Percentiles rank a stretch among this genome's conserved stretches.
These are phyloP conservation scores for Ottelia alismoides DNA, from an alignment of 106 monocot species.

Conservation along the genomic window DNA sequence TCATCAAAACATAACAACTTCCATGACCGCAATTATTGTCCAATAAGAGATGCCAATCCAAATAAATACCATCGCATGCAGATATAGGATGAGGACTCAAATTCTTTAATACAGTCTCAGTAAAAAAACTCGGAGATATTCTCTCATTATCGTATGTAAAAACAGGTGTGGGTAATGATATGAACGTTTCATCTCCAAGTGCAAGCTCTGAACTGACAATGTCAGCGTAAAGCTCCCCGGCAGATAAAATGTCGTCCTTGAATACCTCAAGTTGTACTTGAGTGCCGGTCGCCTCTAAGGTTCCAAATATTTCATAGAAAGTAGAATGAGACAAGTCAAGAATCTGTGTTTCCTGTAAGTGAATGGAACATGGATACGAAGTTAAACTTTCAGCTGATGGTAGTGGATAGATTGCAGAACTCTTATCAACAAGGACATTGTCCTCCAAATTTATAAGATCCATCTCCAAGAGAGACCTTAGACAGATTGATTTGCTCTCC, in stretches of 20 bases:
- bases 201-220: slow-evolving; percentile 65
- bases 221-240: slow-evolving; percentile 37
- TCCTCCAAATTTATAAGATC: slow-evolving; percentile 38
- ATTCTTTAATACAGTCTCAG: slow-evolving; percentile 30
- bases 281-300: slow-evolving; percentile 10
- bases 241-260: slow-evolving; percentile 24
- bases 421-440: slow-evolving; percentile 28
- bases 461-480: slow-evolving; percentile 50
- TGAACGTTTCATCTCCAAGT: slow-evolving; percentile 72
- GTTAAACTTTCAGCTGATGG: slow-evolving; percentile 29
- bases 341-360: slow-evolving; percentile 55
- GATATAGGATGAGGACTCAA: slow-evolving; percentile 46
- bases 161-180: slow-evolving; percentile 64
- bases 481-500: slow-evolving; percentile 13
- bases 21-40: slow-evolving; percentile 58
- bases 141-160: slow-evolving; percentile 30
- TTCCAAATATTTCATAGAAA: slow-evolving; percentile 26
- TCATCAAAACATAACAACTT: slow-evolving; percentile 35
- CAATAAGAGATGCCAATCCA: slow-evolving; percentile 89
- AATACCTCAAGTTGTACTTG: slow-evolving; percentile 34
- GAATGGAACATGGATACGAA: slow-evolving; percentile 34
- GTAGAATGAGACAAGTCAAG: slow-evolving; percentile 37
- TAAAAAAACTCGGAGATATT: slow-evolving; percentile 12
- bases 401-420: slow-evolving; percentile 29
- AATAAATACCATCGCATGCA: slow-evolving; percentile 67